A percentile compares a stretch with the other conserved stretches of the same genome.
These are phyloP conservation scores for Tetracladium setigerum DNA, from an alignment of 495 filamentous ascomycete genomes.

Conservation along the genomic window DNA sequence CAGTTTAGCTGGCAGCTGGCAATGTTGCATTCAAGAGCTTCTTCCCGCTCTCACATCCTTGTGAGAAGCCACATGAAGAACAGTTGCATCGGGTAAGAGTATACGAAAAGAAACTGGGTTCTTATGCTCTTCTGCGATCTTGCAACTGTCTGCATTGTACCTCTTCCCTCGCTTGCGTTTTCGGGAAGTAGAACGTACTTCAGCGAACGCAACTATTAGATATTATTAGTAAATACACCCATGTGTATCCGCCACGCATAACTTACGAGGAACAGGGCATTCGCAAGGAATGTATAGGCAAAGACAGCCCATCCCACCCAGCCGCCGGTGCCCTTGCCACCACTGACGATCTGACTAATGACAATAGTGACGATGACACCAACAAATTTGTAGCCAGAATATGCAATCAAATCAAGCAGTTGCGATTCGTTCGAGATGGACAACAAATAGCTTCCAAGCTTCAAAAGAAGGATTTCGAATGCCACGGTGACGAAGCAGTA, in stretches of 20 bases:
- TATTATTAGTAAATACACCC: constrained; percentile 19
- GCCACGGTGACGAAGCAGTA: constrained; percentile 73
- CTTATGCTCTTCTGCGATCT: constrained; percentile 80
- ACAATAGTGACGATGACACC: constrained; percentile 84
- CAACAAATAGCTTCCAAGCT: constrained; percentile 87
- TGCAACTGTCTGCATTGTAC: constrained; percentile 68
- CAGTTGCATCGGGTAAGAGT: constrained; percentile 89
- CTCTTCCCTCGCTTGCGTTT: constrained; percentile 54
- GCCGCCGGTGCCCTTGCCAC: constrained; percentile 70
- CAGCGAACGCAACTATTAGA: constrained; percentile 73
- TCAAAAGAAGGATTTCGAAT: constrained; percentile 81
- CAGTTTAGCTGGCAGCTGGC: too few species aligned
- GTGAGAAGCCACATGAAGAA: constrained; percentile 91
- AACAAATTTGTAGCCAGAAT: constrained; percentile 98
- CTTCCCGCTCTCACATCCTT: constrained; percentile 4
- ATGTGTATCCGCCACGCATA: not conserved
- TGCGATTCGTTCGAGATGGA: constrained; percentile 83
- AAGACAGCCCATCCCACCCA: constrained; percentile 89
- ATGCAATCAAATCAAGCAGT: constrained; percentile 86
- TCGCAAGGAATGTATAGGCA: constrained; percentile 81
- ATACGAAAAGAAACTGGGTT: constrained; percentile 92
- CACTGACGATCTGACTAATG: constrained; percentile 66
- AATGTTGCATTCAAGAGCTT: constrained; percentile 1
- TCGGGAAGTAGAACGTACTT: constrained; percentile 96
- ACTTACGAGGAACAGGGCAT: constrained; percentile 90